Evolutionary conservation across 2,329 filamentous ascomycete genomes (phyloP).

Genomic region (Calonectria pseudoreteaudii): DNA sequence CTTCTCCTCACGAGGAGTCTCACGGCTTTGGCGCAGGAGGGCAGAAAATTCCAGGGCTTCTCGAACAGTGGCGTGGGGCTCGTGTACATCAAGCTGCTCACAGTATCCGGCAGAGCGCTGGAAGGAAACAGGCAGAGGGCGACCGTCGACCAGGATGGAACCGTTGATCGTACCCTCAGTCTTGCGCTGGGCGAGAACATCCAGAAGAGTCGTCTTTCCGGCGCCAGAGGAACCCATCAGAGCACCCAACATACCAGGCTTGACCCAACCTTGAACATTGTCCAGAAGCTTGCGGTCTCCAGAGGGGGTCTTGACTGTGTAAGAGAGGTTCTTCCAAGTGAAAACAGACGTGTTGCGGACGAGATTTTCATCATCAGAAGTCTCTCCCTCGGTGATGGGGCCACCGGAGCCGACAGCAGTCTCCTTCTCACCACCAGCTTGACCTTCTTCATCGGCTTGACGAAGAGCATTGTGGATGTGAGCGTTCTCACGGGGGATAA

Average conservation of each 20-base stretch:
- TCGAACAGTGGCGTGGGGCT: constrained; percentile 78
- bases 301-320: constrained; percentile 72
- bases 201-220: constrained; percentile 87
- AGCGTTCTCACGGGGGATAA: constrained; percentile 72
- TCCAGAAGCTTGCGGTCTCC: constrained; percentile 79
- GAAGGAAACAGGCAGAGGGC: constrained; percentile 77
- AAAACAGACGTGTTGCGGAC: constrained; percentile 75
- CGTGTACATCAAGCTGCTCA: constrained; percentile 84
- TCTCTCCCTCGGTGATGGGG: constrained; percentile 28
- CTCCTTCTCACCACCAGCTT: constrained; percentile 41
- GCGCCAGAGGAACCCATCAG: constrained; percentile 87
- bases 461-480: constrained; percentile 48
- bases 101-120: constrained; percentile 84
- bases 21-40: constrained; percentile 76
- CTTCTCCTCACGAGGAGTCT: constrained; percentile 75
- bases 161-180: constrained; percentile 82
- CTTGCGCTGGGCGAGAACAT: constrained; percentile 83
- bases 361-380: constrained; percentile 52
- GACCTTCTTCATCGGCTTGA: constrained; percentile 63
- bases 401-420: constrained; percentile 19
- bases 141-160: constrained; percentile 81
- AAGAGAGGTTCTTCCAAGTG: constrained; percentile 79
- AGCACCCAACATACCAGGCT: constrained; percentile 81
- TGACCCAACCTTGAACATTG: constrained; percentile 86
- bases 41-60: constrained; percentile 83